Conservation (phyloP, 192 early-diverging fungal genomes). For the Entomortierella beljakovae region DNA sequence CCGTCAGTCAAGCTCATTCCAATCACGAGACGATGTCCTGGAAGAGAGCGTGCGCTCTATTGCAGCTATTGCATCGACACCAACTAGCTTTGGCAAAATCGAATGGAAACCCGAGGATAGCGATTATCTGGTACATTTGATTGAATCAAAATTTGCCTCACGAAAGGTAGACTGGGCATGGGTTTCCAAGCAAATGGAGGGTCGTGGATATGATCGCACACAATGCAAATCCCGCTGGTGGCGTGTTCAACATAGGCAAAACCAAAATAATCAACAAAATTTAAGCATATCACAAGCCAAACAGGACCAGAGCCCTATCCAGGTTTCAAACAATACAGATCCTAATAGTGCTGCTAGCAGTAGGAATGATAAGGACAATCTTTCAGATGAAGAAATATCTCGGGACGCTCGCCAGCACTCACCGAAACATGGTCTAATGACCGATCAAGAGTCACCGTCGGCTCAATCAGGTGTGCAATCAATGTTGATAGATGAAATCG, state of each 20-base stretch:
- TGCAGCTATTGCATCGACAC: constrained; percentile 37
- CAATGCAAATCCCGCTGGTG: constrained; percentile 55
- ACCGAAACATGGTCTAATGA: neutral
- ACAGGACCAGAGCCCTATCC: constrained; percentile 19
- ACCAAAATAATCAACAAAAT: constrained; percentile 14
- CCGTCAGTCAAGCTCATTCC: constrained; percentile 20
- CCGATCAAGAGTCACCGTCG: neutral
- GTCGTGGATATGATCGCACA: constrained; percentile 52
- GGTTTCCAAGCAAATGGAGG: constrained; percentile 52
- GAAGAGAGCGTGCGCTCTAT: constrained; percentile 11
- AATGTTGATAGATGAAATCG: neutral
- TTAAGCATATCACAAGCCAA: constrained; percentile 2
- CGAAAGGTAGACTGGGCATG: constrained; percentile 54
- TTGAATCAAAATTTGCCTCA: constrained; percentile 51
- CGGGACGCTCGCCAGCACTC: neutral
- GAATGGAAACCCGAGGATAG: constrained; percentile 55
- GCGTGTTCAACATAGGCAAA: constrained; percentile 51
- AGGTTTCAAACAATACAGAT: neutral
- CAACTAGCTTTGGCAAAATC: constrained; percentile 50
- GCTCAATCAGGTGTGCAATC: neutral
- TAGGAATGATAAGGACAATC: constrained; percentile 3
- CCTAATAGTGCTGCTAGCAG: neutral
- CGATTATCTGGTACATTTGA: constrained; percentile 40
- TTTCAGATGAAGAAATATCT: constrained; percentile 2
- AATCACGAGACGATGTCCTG: neutral